Conservation (phyloP, 345 rosid species). For the Carallia pectinifolia region DNA sequence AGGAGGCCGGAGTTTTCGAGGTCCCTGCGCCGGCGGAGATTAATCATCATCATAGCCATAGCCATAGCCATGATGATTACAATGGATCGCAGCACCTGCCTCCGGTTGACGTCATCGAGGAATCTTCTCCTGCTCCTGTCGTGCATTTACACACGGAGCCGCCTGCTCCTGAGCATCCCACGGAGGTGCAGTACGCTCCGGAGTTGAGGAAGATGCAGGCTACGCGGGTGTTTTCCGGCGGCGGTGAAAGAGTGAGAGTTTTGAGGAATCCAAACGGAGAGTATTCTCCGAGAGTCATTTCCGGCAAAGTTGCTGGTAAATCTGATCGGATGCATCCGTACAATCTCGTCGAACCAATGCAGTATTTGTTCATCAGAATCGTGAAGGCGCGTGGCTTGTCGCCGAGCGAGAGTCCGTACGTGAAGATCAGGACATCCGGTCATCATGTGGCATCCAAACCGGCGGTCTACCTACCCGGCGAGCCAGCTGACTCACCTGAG, state of each 20-base stretch:
- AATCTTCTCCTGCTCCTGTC: slow-evolving; percentile 42
- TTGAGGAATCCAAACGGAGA: slow-evolving; percentile 58
- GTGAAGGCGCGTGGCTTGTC: slow-evolving; percentile 76
- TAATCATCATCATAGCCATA: slow-evolving; percentile 22
- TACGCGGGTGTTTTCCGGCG: slow-evolving; percentile 16
- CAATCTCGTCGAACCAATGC: slow-evolving; percentile 91
- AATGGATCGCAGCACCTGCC: slow-evolving; percentile 44
- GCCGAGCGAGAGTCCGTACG: slow-evolving; percentile 58
- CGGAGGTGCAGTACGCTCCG: slow-evolving; percentile 34
- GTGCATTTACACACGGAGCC: slow-evolving; percentile 15
- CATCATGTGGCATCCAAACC: slow-evolving; percentile 52
- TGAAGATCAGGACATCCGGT: slow-evolving; percentile 57
- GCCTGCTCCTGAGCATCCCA: slow-evolving; percentile 17
- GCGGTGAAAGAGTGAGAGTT: slow-evolving; percentile 58
- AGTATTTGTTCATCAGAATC: slow-evolving; percentile 67
- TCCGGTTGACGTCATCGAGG: slow-evolving; percentile 52
- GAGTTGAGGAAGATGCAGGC: slow-evolving; percentile 78
- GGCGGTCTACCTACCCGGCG: slow-evolving; percentile 53
- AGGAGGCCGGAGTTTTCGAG: slow-evolving; percentile 58
- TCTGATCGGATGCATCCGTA: slow-evolving; percentile 55
- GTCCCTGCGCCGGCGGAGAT: slow-evolving; percentile 33
- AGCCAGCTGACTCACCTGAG: slow-evolving; percentile 63
- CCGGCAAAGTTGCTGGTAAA: slow-evolving; percentile 33
- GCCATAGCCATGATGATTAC: slow-evolving; percentile 9
- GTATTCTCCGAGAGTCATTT: slow-evolving; percentile 66